Percentiles rank a stretch among this genome's conserved stretches.
Evolutionary conservation across 2,329 filamentous ascomycete species (phyloP).

Genomic region (Scedosporium apiospermum): DNA sequence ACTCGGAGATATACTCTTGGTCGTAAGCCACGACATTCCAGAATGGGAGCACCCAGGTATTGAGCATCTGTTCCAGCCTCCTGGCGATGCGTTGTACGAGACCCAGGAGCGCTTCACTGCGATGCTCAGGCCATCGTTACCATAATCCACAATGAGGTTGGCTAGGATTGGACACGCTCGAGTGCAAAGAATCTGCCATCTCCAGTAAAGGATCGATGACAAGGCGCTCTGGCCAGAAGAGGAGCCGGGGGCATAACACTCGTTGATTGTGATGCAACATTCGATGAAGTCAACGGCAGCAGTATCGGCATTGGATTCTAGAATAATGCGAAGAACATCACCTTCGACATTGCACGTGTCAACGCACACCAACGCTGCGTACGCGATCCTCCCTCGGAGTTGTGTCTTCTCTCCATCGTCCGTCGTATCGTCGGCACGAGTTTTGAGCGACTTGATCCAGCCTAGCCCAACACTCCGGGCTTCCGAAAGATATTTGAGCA

Average conservation of each 20-base stretch:
- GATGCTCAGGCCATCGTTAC: not conserved
- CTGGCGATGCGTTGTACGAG: not conserved
- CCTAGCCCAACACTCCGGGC: conserved; percentile 23
- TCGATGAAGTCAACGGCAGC: conserved; percentile 20
- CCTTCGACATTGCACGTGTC: conserved; percentile 34
- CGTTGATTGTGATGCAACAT: conserved; percentile 25
- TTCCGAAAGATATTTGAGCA: conserved; percentile 20
- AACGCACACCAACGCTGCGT: conserved; percentile 23
- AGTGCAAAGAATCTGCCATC: conserved; percentile 18
- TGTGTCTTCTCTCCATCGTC: conserved; percentile 18
- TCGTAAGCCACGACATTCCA: not conserved
- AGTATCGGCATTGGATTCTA: conserved; percentile 1
- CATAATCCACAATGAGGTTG: not conserved
- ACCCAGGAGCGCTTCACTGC: conserved; percentile 1
- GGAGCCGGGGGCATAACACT: conserved; percentile 10
- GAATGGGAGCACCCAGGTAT: not conserved
- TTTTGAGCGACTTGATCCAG: conserved; percentile 28
- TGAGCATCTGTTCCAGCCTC: not conserved
- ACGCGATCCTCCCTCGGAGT: conserved; percentile 15
- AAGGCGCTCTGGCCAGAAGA: conserved; percentile 6
- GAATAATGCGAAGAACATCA: conserved; percentile 18
- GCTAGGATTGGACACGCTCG: conserved; percentile 12
- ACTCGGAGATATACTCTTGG: not conserved
- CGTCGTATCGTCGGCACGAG: conserved; percentile 13
- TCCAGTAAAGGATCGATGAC: conserved; percentile 11